Percentiles rank a stretch among this genome's conserved stretches.
phyloP scores from a whole-genome alignment of 768 basidiomycete genomes.

The Phaffia tasmanica region DNA sequence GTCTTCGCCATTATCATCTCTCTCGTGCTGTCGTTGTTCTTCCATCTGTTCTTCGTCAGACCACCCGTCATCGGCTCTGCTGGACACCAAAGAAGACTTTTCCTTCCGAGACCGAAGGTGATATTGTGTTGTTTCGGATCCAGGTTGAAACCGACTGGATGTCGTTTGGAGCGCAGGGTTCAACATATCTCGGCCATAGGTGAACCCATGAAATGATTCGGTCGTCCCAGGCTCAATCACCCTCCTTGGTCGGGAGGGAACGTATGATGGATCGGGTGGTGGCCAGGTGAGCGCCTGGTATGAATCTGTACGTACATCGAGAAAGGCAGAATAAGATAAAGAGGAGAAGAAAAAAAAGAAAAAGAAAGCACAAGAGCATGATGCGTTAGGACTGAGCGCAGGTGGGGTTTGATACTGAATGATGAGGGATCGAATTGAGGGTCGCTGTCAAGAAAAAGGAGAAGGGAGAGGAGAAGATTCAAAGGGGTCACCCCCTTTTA shows the following conservation, averaged over 20 bases:
- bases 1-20: neutral
- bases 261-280: constrained; percentile 18
- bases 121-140: neutral
- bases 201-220: neutral
- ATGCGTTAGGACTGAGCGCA: neutral
- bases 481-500: neutral
- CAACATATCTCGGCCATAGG: constrained; percentile 11
- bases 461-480: neutral
- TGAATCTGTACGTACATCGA: neutral
- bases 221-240: neutral
- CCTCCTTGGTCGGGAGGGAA: neutral
- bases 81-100: constrained; percentile 5
- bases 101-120: neutral
- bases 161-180: constrained; percentile 10
- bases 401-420: neutral
- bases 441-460: neutral
- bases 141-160: neutral
- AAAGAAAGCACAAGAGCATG: neutral
- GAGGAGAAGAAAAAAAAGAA: neutral
- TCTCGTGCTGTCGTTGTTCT: neutral
- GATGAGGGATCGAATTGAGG: neutral
- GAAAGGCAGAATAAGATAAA: neutral
- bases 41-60: constrained; percentile 2
- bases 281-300: constrained; percentile 25
- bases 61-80: neutral